Percentiles rank a stretch among this genome's conserved stretches.
phyloP scores from a whole-genome alignment of 2,329 filamentous ascomycete genomes.

The Dothideomycetidae sp. region DNA sequence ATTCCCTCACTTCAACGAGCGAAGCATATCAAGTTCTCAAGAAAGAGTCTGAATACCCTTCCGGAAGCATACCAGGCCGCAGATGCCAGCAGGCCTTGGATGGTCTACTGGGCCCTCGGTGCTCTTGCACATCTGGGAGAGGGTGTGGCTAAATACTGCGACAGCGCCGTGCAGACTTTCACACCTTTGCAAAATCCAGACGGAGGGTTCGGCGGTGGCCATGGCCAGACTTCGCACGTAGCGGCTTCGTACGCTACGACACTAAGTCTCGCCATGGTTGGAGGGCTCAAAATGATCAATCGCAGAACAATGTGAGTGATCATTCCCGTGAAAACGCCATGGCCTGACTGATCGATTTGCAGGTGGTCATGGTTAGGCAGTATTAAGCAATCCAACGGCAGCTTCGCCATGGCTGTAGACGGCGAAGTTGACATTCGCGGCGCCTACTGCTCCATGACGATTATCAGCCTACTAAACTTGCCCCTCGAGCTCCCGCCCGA shows the following conservation, averaged over 20 bases:
- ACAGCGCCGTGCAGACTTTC: conserved; percentile 54
- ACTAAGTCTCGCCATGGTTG: conserved; percentile 64
- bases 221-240: conserved; percentile 76
- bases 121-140: conserved; percentile 63
- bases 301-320: conserved; percentile 52
- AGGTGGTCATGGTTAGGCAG: conserved; percentile 75
- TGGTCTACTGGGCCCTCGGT: conserved; percentile 81
- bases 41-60: conserved; percentile 41
- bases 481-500: conserved; percentile 65
- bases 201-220: conserved; percentile 88
- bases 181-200: conserved; percentile 64
- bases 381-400: conserved; percentile 75
- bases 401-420: conserved; percentile 74
- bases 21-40: conserved; percentile 47
- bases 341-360: conserved; percentile 13
- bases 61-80: conserved; percentile 57
- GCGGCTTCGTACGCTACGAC: conserved; percentile 79
- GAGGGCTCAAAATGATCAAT: conserved; percentile 63
- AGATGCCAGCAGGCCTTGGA: conserved; percentile 84
- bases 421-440: conserved; percentile 92
- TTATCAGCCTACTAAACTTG: conserved; percentile 70
- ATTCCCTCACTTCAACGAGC: conserved; percentile 58
- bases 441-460: conserved; percentile 78
- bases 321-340: too few species aligned
- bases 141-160: conserved; percentile 51